These are phyloP conservation scores for Thelonectria discophora DNA, from an alignment of 2,329 filamentous ascomycete genomes.

Conservation along the genomic window DNA sequence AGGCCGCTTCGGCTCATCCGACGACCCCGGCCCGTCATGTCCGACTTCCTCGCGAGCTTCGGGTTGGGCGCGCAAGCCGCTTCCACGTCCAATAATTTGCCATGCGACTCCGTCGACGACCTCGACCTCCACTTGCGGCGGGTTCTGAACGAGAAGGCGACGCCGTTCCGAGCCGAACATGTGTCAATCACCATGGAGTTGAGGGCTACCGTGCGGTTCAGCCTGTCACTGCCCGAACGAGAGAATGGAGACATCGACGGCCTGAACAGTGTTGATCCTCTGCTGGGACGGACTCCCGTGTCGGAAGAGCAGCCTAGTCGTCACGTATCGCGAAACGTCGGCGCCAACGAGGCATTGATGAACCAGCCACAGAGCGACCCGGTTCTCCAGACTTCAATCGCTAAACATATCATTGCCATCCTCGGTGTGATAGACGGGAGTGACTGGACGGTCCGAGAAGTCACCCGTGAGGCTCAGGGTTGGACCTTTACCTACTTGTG, in stretches of 20 bases:
- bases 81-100: constrained; percentile 33
- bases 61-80: constrained; percentile 41
- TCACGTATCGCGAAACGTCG: constrained; percentile 51
- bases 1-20: constrained; percentile 31
- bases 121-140: constrained; percentile 56
- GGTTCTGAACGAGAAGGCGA: constrained; percentile 53
- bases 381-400: constrained; percentile 57
- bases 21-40: constrained; percentile 41
- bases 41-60: constrained; percentile 52
- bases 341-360: constrained; percentile 56
- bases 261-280: constrained; percentile 47
- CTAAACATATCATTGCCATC: constrained; percentile 57
- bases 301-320: constrained; percentile 23
- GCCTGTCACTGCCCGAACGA: constrained; percentile 49
- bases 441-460: constrained; percentile 57
- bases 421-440: constrained; percentile 58
- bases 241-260: constrained; percentile 49
- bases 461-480: constrained; percentile 56
- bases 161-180: constrained; percentile 60
- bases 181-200: constrained; percentile 59
- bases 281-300: constrained; percentile 41
- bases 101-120: constrained; percentile 53
- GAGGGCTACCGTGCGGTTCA: constrained; percentile 54
- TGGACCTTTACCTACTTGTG: constrained; percentile 65
- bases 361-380: constrained; percentile 61